These are phyloP conservation scores for Auricularia auricula-judae DNA, from an alignment of 768 basidiomycete species.

Conservation along the genomic window DNA sequence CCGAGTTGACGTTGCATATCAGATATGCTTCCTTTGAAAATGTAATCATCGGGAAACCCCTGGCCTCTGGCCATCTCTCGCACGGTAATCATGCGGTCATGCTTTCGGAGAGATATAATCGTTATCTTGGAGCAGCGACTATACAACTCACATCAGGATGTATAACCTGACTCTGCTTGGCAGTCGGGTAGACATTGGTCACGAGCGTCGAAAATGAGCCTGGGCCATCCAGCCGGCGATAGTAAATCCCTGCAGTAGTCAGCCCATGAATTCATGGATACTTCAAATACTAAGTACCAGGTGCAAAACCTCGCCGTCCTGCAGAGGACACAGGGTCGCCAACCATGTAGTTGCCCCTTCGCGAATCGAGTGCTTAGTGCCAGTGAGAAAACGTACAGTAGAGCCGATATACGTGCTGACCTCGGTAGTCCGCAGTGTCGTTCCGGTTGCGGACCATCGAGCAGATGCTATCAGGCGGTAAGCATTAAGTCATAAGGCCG, in stretches of 20 bases:
- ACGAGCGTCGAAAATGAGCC: conserved; percentile 39
- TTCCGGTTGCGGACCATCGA: not conserved
- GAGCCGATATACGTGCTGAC: not conserved
- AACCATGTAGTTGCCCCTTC: not conserved
- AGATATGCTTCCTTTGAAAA: conserved; percentile 34
- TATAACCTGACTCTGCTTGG: conserved; percentile 62
- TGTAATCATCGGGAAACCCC: conserved; percentile 68
- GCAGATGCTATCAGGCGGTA: not conserved
- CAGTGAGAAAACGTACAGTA: not conserved
- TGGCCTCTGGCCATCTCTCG: conserved; percentile 72
- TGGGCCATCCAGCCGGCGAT: not conserved
- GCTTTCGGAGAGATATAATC: not conserved
- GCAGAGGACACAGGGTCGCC: not conserved
- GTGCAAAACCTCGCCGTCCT: not conserved
- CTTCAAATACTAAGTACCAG: conserved; percentile 35
- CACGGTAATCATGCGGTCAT: conserved; percentile 55
- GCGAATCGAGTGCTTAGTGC: not conserved
- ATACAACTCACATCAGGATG: conserved; percentile 44
- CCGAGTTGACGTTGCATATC: conserved; percentile 78
- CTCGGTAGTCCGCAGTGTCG: not conserved
- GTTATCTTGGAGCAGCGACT: not conserved
- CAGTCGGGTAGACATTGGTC: conserved; percentile 69
- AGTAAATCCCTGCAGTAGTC: not conserved
- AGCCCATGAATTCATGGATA: too few species aligned
- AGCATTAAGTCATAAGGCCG: too few species aligned